Evolutionary conservation across 108 stramenopile species (phyloP).

Genomic region (Nitzschia sp.): DNA sequence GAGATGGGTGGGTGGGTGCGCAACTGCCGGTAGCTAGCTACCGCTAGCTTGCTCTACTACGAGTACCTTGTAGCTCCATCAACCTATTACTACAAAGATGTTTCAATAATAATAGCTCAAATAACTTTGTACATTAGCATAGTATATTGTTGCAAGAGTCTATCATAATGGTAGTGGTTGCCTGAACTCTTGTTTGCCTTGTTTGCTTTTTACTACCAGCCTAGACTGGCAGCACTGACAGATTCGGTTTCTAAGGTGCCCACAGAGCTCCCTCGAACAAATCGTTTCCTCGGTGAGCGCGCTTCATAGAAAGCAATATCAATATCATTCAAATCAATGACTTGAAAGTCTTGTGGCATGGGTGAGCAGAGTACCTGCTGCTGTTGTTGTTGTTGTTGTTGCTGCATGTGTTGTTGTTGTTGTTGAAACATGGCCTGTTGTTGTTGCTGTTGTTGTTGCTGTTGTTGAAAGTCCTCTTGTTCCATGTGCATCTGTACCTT

Average conservation of each 20-base stretch:
- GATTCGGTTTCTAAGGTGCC: constrained; percentile 18
- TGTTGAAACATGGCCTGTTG: constrained; percentile 1
- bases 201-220: neutral
- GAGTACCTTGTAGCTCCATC: too few species aligned
- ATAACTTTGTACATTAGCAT: too few species aligned
- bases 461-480: constrained; percentile 21
- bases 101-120: too few species aligned
- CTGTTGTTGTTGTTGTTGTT: neutral
- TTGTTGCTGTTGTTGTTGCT: constrained; percentile 5
- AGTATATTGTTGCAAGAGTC: neutral
- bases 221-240: constrained; percentile 21
- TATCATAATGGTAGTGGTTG: neutral
- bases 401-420: constrained; percentile 10
- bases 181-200: too few species aligned
- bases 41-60: too few species aligned
- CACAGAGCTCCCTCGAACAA: constrained; percentile 2
- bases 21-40: too few species aligned
- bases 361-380: neutral
- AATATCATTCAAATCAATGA: constrained; percentile 19
- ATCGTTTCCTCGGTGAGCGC: neutral
- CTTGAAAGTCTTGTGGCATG: constrained; percentile 4
- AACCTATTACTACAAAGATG: too few species aligned
- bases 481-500: constrained; percentile 13
- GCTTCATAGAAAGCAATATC: constrained; percentile 9
- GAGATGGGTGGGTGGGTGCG: too few species aligned